phyloP scores from a whole-genome alignment of 2,329 filamentous ascomycete species.

The Colletotrichum sp. region DNA sequence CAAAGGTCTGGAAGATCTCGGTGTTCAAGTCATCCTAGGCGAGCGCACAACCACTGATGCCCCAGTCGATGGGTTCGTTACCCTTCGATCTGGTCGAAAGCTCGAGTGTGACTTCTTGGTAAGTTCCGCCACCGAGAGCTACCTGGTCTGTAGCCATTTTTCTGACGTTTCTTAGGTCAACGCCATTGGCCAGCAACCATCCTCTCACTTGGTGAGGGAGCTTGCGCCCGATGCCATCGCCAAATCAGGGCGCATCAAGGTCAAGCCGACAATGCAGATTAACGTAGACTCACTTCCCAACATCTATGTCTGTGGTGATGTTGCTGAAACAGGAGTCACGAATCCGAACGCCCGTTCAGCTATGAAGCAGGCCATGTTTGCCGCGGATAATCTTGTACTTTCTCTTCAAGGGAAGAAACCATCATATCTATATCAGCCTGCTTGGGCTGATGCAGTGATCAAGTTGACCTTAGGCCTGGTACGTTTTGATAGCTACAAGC shows the following conservation, averaged over 20 bases:
- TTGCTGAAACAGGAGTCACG: constrained; percentile 55
- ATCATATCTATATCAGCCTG: constrained; percentile 41
- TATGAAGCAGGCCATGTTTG: constrained; percentile 56
- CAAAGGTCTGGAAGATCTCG: constrained; percentile 49
- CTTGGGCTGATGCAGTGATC: constrained; percentile 54
- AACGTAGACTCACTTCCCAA: constrained; percentile 49
- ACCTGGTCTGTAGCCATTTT: neutral
- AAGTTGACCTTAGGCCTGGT: constrained; percentile 61
- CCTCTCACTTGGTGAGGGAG: constrained; percentile 51
- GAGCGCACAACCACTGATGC: constrained; percentile 48
- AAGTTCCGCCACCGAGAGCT: constrained; percentile 17
- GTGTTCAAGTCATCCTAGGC: constrained; percentile 54
- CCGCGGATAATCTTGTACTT: constrained; percentile 58
- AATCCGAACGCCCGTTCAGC: constrained; percentile 63
- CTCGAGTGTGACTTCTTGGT: constrained; percentile 58
- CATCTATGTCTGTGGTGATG: constrained; percentile 69
- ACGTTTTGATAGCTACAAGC: constrained; percentile 23
- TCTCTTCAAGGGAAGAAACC: constrained; percentile 45
- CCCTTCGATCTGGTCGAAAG: constrained; percentile 47
- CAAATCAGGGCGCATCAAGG: constrained; percentile 53
- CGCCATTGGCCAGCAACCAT: constrained; percentile 64
- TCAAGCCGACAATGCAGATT: constrained; percentile 64
- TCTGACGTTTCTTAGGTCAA: constrained; percentile 48
- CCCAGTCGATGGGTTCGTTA: constrained; percentile 40
- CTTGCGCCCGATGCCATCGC: constrained; percentile 51